A percentile compares a stretch with the other conserved stretches of the same genome.
Evolutionary conservation across 2,329 filamentous ascomycete species (phyloP).

Genomic region (Blastomyces silverae): DNA sequence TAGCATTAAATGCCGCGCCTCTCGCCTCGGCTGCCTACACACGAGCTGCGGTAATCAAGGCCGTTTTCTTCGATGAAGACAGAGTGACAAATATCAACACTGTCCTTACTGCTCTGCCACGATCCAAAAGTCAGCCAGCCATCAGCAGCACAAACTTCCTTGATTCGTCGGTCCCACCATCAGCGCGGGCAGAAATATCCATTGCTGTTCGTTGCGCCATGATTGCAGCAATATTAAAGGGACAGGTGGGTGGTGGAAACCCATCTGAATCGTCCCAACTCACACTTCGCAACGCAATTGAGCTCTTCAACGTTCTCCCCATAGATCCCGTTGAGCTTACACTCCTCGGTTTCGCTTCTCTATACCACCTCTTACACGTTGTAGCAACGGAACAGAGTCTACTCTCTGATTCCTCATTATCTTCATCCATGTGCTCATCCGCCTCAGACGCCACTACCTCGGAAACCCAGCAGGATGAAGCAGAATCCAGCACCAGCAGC

Average conservation of each 20-base stretch:
- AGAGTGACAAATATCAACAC: slow-evolving; percentile 47
- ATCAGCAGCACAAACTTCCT: slow-evolving; percentile 41
- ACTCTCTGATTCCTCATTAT: slow-evolving; percentile 23
- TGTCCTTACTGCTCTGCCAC: slow-evolving; percentile 49
- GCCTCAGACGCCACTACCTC: slow-evolving; percentile 17
- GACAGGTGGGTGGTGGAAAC: slow-evolving; percentile 30
- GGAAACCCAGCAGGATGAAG: slow-evolving; percentile 27
- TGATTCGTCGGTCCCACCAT: slow-evolving; percentile 49
- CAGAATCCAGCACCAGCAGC: slow-evolving; percentile 21
- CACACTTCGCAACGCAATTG: slow-evolving; percentile 37
- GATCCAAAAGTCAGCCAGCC: slow-evolving; percentile 24
- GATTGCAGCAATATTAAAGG: slow-evolving; percentile 48
- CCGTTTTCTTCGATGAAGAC: slow-evolving; percentile 51
- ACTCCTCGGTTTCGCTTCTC: slow-evolving; percentile 37
- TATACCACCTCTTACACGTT: slow-evolving; percentile 39
- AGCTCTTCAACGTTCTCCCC: slow-evolving; percentile 39
- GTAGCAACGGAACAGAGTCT: slow-evolving; percentile 39
- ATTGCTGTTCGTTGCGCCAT: slow-evolving; percentile 55
- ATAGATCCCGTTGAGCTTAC: slow-evolving; percentile 41
- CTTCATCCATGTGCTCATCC: slow-evolving; percentile 22
- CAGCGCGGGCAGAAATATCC: slow-evolving; percentile 48
- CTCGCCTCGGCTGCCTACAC: slow-evolving; percentile 65
- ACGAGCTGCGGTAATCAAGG: slow-evolving; percentile 53
- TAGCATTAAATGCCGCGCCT: slow-evolving; percentile 68
- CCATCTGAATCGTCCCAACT: slow-evolving; percentile 32